Base-by-base conservation (phyloP, 805 yeast species). In the Debaryomyces tyrocola region DNA sequence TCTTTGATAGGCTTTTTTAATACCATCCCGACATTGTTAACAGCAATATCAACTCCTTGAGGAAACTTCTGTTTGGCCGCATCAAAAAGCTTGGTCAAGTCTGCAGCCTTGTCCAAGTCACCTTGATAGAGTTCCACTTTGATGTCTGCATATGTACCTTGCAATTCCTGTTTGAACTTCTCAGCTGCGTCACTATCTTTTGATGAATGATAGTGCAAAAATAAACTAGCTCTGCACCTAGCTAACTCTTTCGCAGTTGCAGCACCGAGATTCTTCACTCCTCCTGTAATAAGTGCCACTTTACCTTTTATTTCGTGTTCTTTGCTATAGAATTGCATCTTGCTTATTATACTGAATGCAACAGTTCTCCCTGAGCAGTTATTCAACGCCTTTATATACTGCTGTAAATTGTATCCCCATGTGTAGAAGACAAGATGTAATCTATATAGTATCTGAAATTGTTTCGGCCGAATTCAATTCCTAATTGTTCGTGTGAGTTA, bases 1-100 rank as follows among this genome's bases (percentile, higher is more conserved):
- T 80, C 82, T 29, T 64, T 64, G 43, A 83, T 55, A 33, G 81
- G 78, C 59, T 83, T 84, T 70, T 83, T 82, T 61, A 83, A 67
- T 18, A 84, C 88, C 73, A 66, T 79, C 44, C 89, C 89, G 34
- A 82, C 83, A 52, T 80, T 82, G 66, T 83, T 83, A 55, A 84
- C 70, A n/a, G 87, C 88, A 57, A 79, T 73, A 55, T 84, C 86
- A 52, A 80, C 66, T 1, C 62, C 63, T 17, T 64, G 57, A 33
- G 84, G 85, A 46, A 80, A 75, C 35, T 65, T 61, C 11, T 59
- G 48, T 44, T 67, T 66, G 6, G 82, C 79, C 9, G 61, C 63
- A 14, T 63, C 73, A 54, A 84, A 83, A 44, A 83, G 62, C 24
- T 67, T 62, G 18, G 64, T 59, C 31, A 73, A 66, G 9, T 74